phyloP scores from a whole-genome alignment of 805 yeast genomes.

The Yarrowia alimentaria region DNA sequence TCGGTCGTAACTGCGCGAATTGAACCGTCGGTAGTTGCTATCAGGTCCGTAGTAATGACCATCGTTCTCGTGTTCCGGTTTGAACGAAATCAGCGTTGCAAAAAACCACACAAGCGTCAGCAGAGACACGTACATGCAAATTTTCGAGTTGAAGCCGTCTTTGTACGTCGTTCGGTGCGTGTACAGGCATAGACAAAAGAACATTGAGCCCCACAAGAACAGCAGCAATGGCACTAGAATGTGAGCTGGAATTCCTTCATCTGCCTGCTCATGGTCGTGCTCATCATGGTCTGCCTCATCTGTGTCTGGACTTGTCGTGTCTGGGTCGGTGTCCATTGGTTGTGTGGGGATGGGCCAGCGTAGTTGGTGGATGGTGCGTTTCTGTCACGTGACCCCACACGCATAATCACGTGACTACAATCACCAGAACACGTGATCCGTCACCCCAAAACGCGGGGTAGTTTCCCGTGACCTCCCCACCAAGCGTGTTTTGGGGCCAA shows the following conservation, averaged over 20 bases:
- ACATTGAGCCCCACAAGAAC: constrained; percentile 16
- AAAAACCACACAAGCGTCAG: constrained; percentile 2
- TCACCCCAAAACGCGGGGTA: too few relatives aligned
- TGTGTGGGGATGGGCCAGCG: too few relatives aligned
- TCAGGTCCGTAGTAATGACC: constrained; percentile 10
- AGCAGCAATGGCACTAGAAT: neutral
- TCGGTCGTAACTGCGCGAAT: constrained; percentile 1
- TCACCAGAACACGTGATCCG: too few relatives aligned
- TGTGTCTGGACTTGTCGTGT: too few relatives aligned
- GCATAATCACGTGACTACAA: too few relatives aligned
- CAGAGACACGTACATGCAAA: constrained; percentile 20
- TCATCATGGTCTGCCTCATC: neutral
- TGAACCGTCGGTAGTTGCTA: constrained; percentile 19
- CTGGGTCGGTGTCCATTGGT: too few relatives aligned
- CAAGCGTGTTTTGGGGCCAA: too few relatives aligned
- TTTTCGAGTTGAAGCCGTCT: neutral
- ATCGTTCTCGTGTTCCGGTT: constrained; percentile 14
- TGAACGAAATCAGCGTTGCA: constrained; percentile 9
- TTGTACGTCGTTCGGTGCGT: constrained; percentile 13
- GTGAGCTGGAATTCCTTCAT: neutral
- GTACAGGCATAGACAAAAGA: constrained; percentile 6
- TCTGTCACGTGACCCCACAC: too few relatives aligned
- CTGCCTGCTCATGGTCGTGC: neutral
- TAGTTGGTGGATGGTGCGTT: too few relatives aligned
- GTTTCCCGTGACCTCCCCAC: too few relatives aligned